phyloP scores from a whole-genome alignment of 257 asterid genomes.

The Capsicum pubescens region DNA sequence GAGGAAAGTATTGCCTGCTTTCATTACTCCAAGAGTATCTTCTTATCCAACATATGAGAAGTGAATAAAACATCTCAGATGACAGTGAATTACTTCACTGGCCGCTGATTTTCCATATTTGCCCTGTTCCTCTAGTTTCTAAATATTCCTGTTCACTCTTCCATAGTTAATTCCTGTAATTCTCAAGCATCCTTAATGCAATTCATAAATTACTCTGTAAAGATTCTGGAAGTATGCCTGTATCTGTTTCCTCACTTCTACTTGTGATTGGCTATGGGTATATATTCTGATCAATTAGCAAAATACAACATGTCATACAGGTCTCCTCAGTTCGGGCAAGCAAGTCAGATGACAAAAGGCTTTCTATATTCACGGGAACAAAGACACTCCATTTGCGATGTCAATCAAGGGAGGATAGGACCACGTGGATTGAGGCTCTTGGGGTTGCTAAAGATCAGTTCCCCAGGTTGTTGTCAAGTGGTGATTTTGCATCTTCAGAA shows the following conservation, averaged over 20 bases:
- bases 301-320: slow-evolving; percentile 52
- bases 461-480: slow-evolving; percentile 87
- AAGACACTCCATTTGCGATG: slow-evolving; percentile 96
- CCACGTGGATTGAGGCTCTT: slow-evolving; percentile 94
- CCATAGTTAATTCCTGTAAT: not conserved
- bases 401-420: slow-evolving; percentile 84
- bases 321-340: slow-evolving; percentile 97
- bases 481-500: slow-evolving; percentile 76
- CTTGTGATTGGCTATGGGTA: slow-evolving; percentile 21
- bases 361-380: slow-evolving; percentile 93
- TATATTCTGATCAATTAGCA: slow-evolving; percentile 26
- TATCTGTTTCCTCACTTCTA: slow-evolving; percentile 18
- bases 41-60: slow-evolving; percentile 15
- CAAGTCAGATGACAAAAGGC: slow-evolving; percentile 97
- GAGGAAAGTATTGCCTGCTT: not conserved
- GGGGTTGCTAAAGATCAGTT: slow-evolving; percentile 87
- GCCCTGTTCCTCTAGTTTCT: no score
- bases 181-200: not conserved
- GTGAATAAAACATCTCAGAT: slow-evolving; percentile 6
- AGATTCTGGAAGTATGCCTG: slow-evolving; percentile 13
- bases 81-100: not conserved
- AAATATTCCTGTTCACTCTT: no score
- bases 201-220: not conserved
- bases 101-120: not conserved
- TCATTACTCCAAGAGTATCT: not conserved